Conservation (phyloP, 2,329 filamentous ascomycete species). For the Colletotrichum coccodes region DNA sequence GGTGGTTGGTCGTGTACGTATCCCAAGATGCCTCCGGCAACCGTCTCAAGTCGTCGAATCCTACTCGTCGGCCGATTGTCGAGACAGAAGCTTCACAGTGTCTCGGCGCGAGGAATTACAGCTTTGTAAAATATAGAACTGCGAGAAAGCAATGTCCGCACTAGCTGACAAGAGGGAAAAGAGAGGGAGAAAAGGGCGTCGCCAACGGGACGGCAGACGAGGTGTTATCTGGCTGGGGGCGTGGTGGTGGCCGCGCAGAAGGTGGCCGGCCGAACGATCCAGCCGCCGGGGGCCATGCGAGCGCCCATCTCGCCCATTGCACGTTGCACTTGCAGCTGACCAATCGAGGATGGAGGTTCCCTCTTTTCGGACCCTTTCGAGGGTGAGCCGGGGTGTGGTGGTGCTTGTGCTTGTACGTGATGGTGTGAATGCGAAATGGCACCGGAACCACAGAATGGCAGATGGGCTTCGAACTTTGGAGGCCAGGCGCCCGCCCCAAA, state of each 20-base stretch:
- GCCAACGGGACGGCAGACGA: neutral
- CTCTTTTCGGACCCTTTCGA: neutral
- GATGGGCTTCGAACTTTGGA: neutral
- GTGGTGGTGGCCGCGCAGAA: neutral
- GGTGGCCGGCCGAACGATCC: slow-evolving; percentile 16
- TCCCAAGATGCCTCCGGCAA: neutral
- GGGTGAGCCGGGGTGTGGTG: neutral
- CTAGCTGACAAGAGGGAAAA: slow-evolving; percentile 25
- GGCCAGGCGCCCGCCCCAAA: neutral
- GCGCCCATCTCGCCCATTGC: slow-evolving; percentile 14
- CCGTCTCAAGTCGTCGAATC: neutral
- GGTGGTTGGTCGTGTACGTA: slow-evolving; percentile 1
- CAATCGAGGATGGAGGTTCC: slow-evolving; percentile 19
- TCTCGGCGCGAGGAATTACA: neutral
- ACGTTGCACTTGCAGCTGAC: slow-evolving; percentile 27
- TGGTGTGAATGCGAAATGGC: neutral
- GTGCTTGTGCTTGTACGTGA: neutral
- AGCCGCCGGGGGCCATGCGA: slow-evolving; percentile 22
- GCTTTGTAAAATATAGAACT: slow-evolving; percentile 1
- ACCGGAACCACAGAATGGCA: neutral
- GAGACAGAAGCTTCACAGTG: neutral
- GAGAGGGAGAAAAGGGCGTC: slow-evolving; percentile 4
- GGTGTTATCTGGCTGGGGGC: slow-evolving; percentile 26
- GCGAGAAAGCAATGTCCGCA: neutral
- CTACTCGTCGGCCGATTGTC: neutral